These are phyloP conservation scores for Tephrocybe sp. DNA, from an alignment of 768 basidiomycete species.

Conservation along the genomic window DNA sequence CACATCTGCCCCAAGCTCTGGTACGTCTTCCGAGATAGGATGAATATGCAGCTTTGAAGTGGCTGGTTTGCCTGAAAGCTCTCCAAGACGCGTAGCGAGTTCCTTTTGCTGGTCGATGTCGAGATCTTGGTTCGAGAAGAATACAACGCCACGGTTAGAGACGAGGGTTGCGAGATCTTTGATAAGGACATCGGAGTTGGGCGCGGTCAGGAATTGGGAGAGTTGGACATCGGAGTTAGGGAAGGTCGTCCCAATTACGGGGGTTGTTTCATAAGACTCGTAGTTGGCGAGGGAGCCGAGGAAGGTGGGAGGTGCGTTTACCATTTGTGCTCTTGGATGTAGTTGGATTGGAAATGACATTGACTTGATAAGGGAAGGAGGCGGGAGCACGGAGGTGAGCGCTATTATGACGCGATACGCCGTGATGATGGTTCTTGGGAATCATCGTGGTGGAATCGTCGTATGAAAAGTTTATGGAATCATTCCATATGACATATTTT, in stretches of 20 bases:
- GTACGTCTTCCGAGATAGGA: slow-evolving; percentile 48
- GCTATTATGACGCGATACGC: too few relatives aligned
- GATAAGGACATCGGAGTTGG: slow-evolving; percentile 48
- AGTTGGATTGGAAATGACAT: too few relatives aligned
- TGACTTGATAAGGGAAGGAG: too few relatives aligned
- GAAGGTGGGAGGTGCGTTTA: neutral
- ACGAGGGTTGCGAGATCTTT: slow-evolving; percentile 53
- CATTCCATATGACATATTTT: too few relatives aligned
- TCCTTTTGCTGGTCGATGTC: slow-evolving; percentile 47
- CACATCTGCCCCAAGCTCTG: slow-evolving; percentile 52
- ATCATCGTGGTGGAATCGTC: too few relatives aligned
- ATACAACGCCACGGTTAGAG: slow-evolving; percentile 60
- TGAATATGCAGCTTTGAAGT: slow-evolving; percentile 52
- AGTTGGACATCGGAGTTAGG: slow-evolving; percentile 42
- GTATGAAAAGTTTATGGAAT: too few relatives aligned
- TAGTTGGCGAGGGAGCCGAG: slow-evolving; percentile 30
- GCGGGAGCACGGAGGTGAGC: too few relatives aligned
- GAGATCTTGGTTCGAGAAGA: slow-evolving; percentile 57
- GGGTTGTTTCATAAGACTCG: slow-evolving; percentile 41
- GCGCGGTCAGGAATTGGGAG: slow-evolving; percentile 38
- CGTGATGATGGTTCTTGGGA: too few relatives aligned
- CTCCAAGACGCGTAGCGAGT: slow-evolving; percentile 48
- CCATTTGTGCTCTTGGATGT: too few relatives aligned
- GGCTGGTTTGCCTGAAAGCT: slow-evolving; percentile 45
- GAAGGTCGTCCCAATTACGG: slow-evolving; percentile 58